phyloP scores from a whole-genome alignment of 208 protist species.

The Leishmania major region DNA sequence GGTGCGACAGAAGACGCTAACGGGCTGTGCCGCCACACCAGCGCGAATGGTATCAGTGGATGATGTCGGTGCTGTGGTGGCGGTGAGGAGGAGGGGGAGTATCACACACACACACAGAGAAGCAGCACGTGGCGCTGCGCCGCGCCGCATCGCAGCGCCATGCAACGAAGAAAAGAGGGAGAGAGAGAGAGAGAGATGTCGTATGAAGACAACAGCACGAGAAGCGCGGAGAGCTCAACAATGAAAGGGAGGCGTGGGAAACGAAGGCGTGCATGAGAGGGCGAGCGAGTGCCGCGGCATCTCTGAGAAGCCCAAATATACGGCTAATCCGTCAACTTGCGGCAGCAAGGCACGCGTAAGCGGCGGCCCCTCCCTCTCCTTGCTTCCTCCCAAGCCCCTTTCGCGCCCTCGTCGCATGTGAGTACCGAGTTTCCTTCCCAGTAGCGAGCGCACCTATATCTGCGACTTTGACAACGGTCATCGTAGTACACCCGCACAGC shows the following conservation, averaged over 20 bases:
- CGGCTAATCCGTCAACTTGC: not conserved
- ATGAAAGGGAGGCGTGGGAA: not conserved
- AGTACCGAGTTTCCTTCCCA: not conserved
- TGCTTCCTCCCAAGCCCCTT: not conserved
- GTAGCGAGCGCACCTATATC: not conserved
- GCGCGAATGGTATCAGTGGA: not conserved
- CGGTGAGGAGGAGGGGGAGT: not conserved
- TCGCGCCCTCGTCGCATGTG: not conserved
- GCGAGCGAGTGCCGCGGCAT: not conserved
- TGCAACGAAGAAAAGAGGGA: conserved; percentile 5
- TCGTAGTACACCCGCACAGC: not conserved
- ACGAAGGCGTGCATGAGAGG: not conserved
- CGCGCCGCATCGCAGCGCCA: not conserved
- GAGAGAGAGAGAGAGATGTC: conserved; percentile 9
- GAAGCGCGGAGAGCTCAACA: not conserved
- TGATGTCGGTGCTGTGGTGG: not conserved
- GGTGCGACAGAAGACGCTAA: not conserved
- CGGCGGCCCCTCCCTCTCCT: not conserved
- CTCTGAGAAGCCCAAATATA: not conserved
- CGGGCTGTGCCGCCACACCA: too few relatives aligned
- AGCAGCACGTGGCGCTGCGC: not conserved
- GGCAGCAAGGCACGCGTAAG: not conserved
- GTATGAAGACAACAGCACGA: not conserved
- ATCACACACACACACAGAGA: not conserved
- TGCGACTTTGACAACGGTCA: not conserved